Evolutionary conservation across 306 rosid genomes (phyloP).

Genomic region (Casuarina glauca): DNA sequence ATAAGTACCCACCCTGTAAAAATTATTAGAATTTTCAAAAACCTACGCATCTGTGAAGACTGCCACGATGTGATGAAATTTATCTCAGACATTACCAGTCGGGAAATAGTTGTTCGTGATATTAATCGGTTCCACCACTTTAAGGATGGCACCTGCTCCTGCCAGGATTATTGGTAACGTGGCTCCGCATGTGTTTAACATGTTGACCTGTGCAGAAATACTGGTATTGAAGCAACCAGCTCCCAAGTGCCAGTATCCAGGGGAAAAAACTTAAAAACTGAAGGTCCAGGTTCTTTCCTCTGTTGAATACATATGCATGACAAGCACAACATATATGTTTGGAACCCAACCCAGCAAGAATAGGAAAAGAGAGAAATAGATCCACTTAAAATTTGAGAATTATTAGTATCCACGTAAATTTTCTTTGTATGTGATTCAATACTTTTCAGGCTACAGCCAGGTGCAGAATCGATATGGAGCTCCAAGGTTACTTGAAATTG

Average conservation of each 20-base stretch:
- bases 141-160: slow-evolving; percentile 41
- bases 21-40: slow-evolving; percentile 34
- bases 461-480: background rate
- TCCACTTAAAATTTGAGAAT: background rate
- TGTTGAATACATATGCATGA: background rate
- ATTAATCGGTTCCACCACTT: slow-evolving; percentile 39
- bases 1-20: slow-evolving; percentile 22
- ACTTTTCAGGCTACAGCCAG: background rate
- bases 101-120: slow-evolving; percentile 41
- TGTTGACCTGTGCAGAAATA: background rate
- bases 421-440: background rate
- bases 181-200: background rate
- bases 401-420: background rate
- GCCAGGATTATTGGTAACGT: slow-evolving; percentile 41
- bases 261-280: background rate
- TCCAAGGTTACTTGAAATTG: background rate
- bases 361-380: background rate
- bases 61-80: slow-evolving; percentile 44
- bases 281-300: background rate
- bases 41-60: slow-evolving; percentile 40
- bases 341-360: background rate
- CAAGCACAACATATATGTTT: background rate
- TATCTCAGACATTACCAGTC: slow-evolving; percentile 27
- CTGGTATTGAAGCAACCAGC: background rate
- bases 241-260: background rate